Conservation (phyloP, 345 rosid species). For the Anacardium occidentale region DNA sequence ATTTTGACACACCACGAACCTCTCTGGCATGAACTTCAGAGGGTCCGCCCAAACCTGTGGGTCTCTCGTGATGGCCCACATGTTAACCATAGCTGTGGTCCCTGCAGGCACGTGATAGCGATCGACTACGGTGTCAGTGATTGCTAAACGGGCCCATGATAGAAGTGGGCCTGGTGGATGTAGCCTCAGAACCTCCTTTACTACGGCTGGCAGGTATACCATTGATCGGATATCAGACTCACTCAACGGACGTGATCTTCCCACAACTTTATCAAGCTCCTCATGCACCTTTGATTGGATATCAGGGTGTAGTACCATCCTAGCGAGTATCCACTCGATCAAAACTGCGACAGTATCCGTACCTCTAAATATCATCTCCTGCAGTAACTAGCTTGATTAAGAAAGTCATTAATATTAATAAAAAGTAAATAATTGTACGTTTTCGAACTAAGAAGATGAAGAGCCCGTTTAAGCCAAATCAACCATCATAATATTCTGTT, state of each 20-base stretch:
- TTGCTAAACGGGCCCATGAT: conserved; percentile 57
- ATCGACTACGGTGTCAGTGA: conserved; percentile 37
- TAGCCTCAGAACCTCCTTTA: conserved; percentile 51
- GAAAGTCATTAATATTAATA: not conserved
- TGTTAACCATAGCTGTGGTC: conserved; percentile 57
- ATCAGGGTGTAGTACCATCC: conserved; percentile 52
- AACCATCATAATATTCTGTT: conserved; percentile 22
- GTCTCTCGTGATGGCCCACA: conserved; percentile 64
- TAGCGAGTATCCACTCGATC: conserved; percentile 57
- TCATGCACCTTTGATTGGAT: conserved; percentile 46
- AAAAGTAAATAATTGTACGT: not conserved
- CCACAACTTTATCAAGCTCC: conserved; percentile 47
- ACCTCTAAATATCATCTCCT: conserved; percentile 66
- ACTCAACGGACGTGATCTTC: conserved; percentile 38
- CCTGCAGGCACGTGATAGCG: conserved; percentile 44
- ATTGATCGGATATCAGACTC: conserved; percentile 38
- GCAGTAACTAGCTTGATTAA: not conserved
- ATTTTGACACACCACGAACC: conserved; percentile 29
- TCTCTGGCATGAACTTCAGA: conserved; percentile 36
- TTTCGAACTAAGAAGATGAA: conserved; percentile 4
- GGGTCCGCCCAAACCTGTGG: conserved; percentile 47
- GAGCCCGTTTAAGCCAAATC: conserved; percentile 3
- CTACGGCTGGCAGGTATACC: conserved; percentile 38
- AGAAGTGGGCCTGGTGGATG: conserved; percentile 67
- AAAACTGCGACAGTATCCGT: conserved; percentile 56